A percentile compares a stretch with the other conserved stretches of the same genome.
Evolutionary conservation across 768 basidiomycete genomes (phyloP).

Genomic region (Jaapia argillacea): DNA sequence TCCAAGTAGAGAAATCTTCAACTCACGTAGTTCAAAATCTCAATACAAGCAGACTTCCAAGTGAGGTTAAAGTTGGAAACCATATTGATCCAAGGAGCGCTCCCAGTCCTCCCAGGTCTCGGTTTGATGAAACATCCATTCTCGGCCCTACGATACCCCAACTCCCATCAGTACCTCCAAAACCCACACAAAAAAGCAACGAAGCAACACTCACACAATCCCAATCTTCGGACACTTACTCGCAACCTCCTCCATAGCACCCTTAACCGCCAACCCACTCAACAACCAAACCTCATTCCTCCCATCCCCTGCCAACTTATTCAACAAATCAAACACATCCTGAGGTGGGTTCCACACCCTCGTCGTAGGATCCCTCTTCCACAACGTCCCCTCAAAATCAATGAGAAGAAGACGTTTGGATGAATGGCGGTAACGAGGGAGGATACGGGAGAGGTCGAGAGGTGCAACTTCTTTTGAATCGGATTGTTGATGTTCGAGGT

Average conservation of each 20-base stretch:
- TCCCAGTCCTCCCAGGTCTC: conserved; percentile 18
- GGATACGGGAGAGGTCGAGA: conserved; percentile 38
- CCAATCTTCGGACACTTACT: conserved; percentile 57
- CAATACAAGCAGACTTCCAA: conserved; percentile 75
- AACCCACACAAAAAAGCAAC: no score
- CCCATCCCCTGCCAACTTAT: conserved; percentile 47
- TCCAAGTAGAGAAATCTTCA: neutral
- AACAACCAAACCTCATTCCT: conserved; percentile 77
- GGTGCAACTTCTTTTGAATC: conserved; percentile 26
- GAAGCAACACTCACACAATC: conserved; percentile 46
- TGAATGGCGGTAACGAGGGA: conserved; percentile 61
- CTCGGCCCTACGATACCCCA: conserved; percentile 47
- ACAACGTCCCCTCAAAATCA: conserved; percentile 77
- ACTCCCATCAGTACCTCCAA: neutral
- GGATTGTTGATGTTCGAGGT: conserved; percentile 51
- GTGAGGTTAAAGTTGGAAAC: conserved; percentile 68
- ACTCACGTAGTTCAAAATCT: conserved; percentile 78
- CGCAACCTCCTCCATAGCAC: conserved; percentile 53
- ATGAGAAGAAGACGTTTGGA: conserved; percentile 56
- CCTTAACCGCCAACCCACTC: conserved; percentile 60
- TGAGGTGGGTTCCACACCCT: conserved; percentile 25
- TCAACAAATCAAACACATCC: conserved; percentile 37
- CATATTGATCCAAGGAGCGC: conserved; percentile 66
- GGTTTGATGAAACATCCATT: conserved; percentile 82
- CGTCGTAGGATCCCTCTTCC: conserved; percentile 46